Percentiles rank a stretch among this genome's conserved stretches.
These are phyloP conservation scores for Agarophyton chilense DNA, from an alignment of 23 red algal species.

Conservation along the genomic window DNA sequence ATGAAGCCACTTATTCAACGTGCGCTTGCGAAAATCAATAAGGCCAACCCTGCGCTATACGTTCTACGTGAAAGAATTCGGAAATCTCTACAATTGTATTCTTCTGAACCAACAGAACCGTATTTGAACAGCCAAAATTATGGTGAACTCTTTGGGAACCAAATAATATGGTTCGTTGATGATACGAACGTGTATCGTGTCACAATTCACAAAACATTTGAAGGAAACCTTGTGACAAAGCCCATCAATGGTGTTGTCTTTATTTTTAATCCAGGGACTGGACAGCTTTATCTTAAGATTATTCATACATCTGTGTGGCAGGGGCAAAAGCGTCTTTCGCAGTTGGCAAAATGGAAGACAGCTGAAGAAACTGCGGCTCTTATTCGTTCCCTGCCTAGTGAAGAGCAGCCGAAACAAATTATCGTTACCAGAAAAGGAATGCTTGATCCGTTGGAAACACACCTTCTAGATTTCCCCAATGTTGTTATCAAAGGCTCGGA, in stretches of 20 bases:
- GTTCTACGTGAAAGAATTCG: conserved; percentile 91
- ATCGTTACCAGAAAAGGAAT: conserved; percentile 88
- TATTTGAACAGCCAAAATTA: conserved; percentile 97
- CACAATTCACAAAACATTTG: conserved; percentile 86
- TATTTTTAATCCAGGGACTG: conserved; percentile 90
- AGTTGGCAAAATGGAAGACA: conserved; percentile 98
- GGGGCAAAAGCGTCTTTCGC: conserved; percentile 94
- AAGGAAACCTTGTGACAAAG: conserved; percentile 95
- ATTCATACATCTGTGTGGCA: conserved; percentile 92
- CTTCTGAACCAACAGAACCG: conserved; percentile 88
- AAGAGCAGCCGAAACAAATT: conserved; percentile 92
- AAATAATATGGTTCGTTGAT: conserved; percentile 90
- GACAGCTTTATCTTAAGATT: conserved; percentile 98
- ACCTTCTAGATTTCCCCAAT: conserved; percentile 88
- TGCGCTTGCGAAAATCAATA: conserved; percentile 93
- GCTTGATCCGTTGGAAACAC: conserved; percentile 94
- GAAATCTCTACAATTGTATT: conserved; percentile 94
- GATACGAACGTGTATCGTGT: conserved; percentile 92
- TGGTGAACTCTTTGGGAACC: conserved; percentile 86
- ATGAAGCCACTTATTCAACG: conserved; percentile 91
- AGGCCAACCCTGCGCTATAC: conserved; percentile 92
- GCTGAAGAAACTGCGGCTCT: conserved; percentile 95
- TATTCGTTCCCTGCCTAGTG: conserved; percentile 88
- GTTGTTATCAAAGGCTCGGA: conserved; percentile 87
- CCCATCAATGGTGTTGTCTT: conserved; percentile 96